phyloP scores from a whole-genome alignment of 768 basidiomycete genomes.

The Baorangia bicolor region DNA sequence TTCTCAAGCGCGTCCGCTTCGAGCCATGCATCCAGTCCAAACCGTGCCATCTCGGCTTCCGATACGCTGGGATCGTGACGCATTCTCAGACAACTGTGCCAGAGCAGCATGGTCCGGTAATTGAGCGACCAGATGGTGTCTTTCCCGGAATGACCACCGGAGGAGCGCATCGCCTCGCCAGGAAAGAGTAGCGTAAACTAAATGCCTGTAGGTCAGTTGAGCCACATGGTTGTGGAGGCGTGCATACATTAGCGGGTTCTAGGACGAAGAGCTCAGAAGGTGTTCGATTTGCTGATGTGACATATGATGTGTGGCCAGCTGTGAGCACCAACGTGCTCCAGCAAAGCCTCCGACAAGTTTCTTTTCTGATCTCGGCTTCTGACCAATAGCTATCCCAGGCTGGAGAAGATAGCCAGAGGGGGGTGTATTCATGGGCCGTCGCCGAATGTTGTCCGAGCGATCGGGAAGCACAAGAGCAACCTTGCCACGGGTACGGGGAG shows the following conservation, averaged over 20 bases:
- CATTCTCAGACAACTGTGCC: conserved; percentile 71
- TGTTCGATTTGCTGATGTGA: conserved; percentile 41
- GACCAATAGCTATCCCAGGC: conserved; percentile 60
- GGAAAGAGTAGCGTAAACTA: conserved; percentile 76
- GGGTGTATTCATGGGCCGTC: conserved; percentile 50
- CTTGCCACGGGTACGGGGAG: conserved; percentile 18
- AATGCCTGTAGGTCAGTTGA: conserved; percentile 1
- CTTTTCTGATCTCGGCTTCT: conserved; percentile 65
- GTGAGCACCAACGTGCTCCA: conserved; percentile 69
- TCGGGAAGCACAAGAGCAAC: conserved; percentile 49
- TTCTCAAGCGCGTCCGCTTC: conserved; percentile 67
- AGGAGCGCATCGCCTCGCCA: conserved; percentile 54
- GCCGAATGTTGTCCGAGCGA: conserved; percentile 55
- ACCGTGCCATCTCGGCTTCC: conserved; percentile 56
- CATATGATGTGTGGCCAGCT: conserved; percentile 64
- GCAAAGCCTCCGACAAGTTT: conserved; percentile 68
- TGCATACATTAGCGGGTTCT: conserved; percentile 64
- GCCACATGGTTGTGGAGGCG: background rate
- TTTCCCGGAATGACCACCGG: conserved; percentile 42
- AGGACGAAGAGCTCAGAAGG: conserved; percentile 54
- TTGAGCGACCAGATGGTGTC: conserved; percentile 76
- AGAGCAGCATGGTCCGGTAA: conserved; percentile 66
- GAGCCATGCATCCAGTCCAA: conserved; percentile 66
- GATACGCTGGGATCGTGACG: conserved; percentile 40
- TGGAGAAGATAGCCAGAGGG: conserved; percentile 62